Evolutionary conservation across 2,329 filamentous ascomycete genomes (phyloP).

Genomic region (Talaromyces sp.): DNA sequence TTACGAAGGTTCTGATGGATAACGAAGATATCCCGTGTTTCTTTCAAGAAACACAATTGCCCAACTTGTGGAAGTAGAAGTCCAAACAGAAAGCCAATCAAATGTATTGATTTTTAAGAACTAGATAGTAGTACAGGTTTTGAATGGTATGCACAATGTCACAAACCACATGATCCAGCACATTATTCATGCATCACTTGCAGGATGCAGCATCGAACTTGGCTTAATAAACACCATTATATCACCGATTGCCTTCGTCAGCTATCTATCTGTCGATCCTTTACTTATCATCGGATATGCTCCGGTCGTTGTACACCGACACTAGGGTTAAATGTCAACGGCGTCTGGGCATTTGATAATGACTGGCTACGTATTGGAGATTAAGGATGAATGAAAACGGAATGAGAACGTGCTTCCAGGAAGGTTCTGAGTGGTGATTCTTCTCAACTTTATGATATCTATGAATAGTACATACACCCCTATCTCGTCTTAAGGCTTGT

Average conservation of each 20-base stretch:
- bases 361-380: not conserved
- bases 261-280: not conserved
- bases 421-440: not conserved
- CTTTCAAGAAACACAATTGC: not conserved
- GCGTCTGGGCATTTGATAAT: not conserved
- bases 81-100: not conserved
- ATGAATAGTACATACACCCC: not conserved
- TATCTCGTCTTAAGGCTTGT: not conserved
- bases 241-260: not conserved
- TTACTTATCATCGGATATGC: not conserved
- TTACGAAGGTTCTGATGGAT: not conserved
- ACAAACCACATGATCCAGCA: slow-evolving; percentile 1
- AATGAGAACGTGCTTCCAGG: not conserved
- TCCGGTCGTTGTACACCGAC: not conserved
- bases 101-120: not conserved
- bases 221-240: not conserved
- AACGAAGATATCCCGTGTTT: not conserved
- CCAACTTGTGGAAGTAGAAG: not conserved
- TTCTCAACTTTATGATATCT: not conserved
- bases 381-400: not conserved
- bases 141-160: not conserved
- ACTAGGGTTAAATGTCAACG: slow-evolving; percentile 2
- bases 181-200: not conserved
- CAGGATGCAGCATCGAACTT: not conserved
- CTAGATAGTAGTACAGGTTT: not conserved